Conservation (phyloP, 1,139 yeast genomes). For the Suhomyces wounanorum region DNA sequence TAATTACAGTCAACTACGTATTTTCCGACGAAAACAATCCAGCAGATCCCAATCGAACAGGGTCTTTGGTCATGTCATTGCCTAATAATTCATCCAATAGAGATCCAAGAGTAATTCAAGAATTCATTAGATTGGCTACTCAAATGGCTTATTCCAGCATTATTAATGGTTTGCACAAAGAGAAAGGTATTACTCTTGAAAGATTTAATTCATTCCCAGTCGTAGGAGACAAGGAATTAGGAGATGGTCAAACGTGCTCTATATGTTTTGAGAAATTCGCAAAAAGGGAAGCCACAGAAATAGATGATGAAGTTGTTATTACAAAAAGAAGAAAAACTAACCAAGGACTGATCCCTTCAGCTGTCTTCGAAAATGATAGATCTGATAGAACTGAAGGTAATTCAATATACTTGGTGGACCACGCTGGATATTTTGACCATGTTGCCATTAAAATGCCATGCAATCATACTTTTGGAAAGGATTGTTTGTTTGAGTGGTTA, state of each 20-base stretch:
- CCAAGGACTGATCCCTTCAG: slow-evolving; percentile 6
- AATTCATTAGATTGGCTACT: slow-evolving; percentile 65
- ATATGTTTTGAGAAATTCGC: slow-evolving; percentile 66
- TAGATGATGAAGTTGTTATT: slow-evolving; percentile 21
- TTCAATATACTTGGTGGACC: slow-evolving; percentile 29
- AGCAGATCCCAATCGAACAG: slow-evolving; percentile 46
- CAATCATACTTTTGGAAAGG: slow-evolving; percentile 73
- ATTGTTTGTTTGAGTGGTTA: slow-evolving; percentile 78
- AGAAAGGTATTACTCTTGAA: slow-evolving; percentile 53
- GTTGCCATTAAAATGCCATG: slow-evolving; percentile 76
- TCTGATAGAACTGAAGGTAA: slow-evolving; percentile 2
- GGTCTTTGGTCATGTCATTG: slow-evolving; percentile 59
- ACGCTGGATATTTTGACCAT: slow-evolving; percentile 49
- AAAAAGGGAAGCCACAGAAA: slow-evolving; percentile 7
- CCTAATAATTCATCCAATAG: slow-evolving; percentile 63
- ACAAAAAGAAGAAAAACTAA: slow-evolving; percentile 16
- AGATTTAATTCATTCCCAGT: slow-evolving; percentile 53
- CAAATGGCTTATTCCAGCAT: slow-evolving; percentile 68
- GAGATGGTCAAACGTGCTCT: slow-evolving; percentile 51
- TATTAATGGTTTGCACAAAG: slow-evolving; percentile 42
- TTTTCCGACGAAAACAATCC: slow-evolving; percentile 48
- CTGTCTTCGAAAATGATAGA: slow-evolving; percentile 8
- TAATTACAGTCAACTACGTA: slow-evolving; percentile 48
- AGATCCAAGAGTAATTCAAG: slow-evolving; percentile 55
- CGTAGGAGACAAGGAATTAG: slow-evolving; percentile 29